Evolutionary conservation across 208 protist genomes (phyloP), one percentile per base, ranked within the genome.

Genomic region (Borovskyia barvae): DNA sequence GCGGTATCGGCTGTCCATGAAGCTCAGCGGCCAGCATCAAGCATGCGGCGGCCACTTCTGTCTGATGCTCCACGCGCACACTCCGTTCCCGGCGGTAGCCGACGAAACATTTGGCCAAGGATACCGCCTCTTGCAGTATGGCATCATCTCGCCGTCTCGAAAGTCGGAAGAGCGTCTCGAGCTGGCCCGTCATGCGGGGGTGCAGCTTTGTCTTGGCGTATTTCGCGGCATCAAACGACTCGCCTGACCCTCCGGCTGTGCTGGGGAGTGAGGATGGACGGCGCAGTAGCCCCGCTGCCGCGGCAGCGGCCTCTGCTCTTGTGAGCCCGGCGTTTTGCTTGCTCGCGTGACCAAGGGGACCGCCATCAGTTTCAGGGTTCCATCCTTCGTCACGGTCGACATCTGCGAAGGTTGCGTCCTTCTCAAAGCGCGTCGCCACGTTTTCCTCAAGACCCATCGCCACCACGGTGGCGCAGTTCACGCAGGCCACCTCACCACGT

Each of bases 401-500:
- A 39, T 91, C 87, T 22, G 77, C 67, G 46, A 79, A 81, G 8
- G 83, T 91, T 30, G 72, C 76, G 40, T 90, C 81, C 58, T 90
- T 67, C 30, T 87, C 74, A 52, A 68, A 94, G 15, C 83, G 77
- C 0, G 80, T 94, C 19, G 71, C 49, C 19, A 60, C 46, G 60
- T 70, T 90, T 45, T 94, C 83, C 52, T 90, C 83, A 15, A 94
- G 77, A 7, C 87, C 84, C 83, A 90, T 90, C 7, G 77, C 82
- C 5, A 91, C 67, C 11, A 94, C 81, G 17, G 71, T 66, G 15
- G 83, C 87, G 56, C 87, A 94, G 46, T 82, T 73, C 5, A 72
- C 83, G 66, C 87, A 94, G 11, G 83, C 87, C 24, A 83, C 84
- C 66, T 94, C 87, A 9, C 80, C 87, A n/a, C 77, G 63, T 1